Base-by-base conservation (phyloP, 116 monocot genomes). In the Iris pallida region DNA sequence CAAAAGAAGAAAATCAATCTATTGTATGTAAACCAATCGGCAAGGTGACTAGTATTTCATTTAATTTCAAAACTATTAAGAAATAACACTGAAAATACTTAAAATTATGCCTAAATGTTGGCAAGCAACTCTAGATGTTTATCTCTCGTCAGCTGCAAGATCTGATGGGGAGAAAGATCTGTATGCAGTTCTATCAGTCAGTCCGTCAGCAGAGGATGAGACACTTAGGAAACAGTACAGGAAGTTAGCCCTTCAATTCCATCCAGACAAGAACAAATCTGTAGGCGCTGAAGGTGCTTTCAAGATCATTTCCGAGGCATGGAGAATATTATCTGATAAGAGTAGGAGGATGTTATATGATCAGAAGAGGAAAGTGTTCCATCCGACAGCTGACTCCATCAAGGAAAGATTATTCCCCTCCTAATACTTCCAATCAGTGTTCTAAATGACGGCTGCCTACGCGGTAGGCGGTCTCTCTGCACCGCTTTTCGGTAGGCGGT, bases 261-360 rank as follows among this genome's bases (percentile, higher is more conserved):
- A 82, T 48, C 78, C 73, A 47, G 74, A 78, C 70, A 82, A 83
- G 71, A 83, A 83, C 67, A 75, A 61, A 61, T 83, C 58, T 15
- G 11, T 73, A 12, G 74, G 78, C 4, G 83, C 83, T 43, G 83
- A 83, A 65, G 67, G 71, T 20, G 74, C 78, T 42, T 83, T 83
- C 42, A 70, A 83, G 52, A 66, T 78, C 14, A 57, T 78, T 45
- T 66, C 60, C 11, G 83, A 83, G 57, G 83, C 83, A 19, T 83
- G 78, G 78, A 78, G 53, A 46, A 67, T 83, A 40, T 45, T 83
- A 2, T 83, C 83, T 20, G 75, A 83, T 68, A 71, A 61, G 52
- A 54, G 11, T 20, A 78, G 71, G 66, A 78, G 65, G 59, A 42
- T 56, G 12, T 11, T 40, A 10, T 78, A 78, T 67, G 71, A 83